phyloP scores from a whole-genome alignment of 2,329 filamentous ascomycete species.

The Colletotrichum sp. region DNA sequence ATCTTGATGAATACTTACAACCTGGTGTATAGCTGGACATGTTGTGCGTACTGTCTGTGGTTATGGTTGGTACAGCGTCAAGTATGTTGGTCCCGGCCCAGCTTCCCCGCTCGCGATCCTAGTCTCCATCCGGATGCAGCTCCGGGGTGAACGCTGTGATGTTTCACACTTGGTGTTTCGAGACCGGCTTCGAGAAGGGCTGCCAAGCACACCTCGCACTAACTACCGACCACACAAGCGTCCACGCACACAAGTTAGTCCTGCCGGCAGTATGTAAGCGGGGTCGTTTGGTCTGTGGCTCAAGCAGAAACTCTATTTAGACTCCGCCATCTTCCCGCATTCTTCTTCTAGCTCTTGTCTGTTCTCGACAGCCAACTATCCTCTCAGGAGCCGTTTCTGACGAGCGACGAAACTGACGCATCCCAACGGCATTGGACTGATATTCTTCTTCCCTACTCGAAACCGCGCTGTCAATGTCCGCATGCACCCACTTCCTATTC shows the following conservation, averaged over 20 bases:
- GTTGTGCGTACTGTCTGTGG: background rate
- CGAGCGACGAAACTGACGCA: background rate
- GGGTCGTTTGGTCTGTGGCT: background rate
- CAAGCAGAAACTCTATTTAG: conserved; percentile 14
- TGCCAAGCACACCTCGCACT: background rate
- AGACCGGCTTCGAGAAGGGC: conserved; percentile 11
- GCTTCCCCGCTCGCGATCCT: conserved; percentile 4
- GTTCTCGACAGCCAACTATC: background rate
- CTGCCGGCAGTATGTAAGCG: background rate
- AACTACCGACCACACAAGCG: background rate
- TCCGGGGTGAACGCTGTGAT: conserved; percentile 14
- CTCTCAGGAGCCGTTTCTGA: background rate
- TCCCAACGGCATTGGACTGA: background rate
- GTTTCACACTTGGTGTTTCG: conserved; percentile 18
- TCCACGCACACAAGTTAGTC: background rate
- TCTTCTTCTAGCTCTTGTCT: background rate
- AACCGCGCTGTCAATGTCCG: background rate
- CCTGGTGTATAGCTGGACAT: background rate
- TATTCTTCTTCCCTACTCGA: background rate
- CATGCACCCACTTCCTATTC: background rate
- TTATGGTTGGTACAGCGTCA: background rate
- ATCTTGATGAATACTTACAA: background rate
- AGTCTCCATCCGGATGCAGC: background rate
- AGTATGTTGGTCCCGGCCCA: background rate
- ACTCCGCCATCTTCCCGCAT: background rate